Percentiles rank a stretch among this genome's conserved stretches.
These are phyloP conservation scores for Solanum chiquidenum DNA, from an alignment of 257 asterid species.

Conservation along the genomic window DNA sequence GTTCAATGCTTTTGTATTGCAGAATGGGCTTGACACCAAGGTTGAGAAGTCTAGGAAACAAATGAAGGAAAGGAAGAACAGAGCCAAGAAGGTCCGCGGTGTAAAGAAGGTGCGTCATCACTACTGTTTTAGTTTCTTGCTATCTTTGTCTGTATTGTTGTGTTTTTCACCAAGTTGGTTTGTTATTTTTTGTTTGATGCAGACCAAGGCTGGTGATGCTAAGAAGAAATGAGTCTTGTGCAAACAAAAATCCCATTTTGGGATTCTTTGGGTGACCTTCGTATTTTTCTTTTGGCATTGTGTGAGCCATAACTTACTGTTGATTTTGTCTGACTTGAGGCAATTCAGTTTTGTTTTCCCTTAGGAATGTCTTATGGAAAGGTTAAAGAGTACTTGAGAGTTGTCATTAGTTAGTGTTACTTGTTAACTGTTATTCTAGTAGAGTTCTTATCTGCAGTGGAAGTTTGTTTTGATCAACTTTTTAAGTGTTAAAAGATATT, in stretches of 20 bases:
- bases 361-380: background rate
- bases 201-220: slow-evolving; percentile 17
- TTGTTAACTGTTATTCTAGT: background rate
- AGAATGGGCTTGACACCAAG: slow-evolving; percentile 8
- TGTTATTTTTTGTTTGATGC: background rate
- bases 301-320: background rate
- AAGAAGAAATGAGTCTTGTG: slow-evolving; percentile 1
- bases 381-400: background rate
- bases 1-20: background rate
- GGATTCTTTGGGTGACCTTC: background rate
- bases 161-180: background rate
- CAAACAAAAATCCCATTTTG: background rate
- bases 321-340: background rate
- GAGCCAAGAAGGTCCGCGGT: slow-evolving; percentile 5
- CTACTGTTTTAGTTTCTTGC: background rate
- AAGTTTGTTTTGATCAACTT: background rate
- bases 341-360: background rate
- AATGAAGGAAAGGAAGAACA: slow-evolving; percentile 7
- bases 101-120: slow-evolving; percentile 1
- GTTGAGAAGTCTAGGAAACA: slow-evolving; percentile 10
- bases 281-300: background rate
- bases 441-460: background rate
- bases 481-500: background rate
- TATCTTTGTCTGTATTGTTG: background rate
- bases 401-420: background rate